These are phyloP conservation scores for Crucibulum laeve DNA, from an alignment of 768 basidiomycete species.

Conservation along the genomic window DNA sequence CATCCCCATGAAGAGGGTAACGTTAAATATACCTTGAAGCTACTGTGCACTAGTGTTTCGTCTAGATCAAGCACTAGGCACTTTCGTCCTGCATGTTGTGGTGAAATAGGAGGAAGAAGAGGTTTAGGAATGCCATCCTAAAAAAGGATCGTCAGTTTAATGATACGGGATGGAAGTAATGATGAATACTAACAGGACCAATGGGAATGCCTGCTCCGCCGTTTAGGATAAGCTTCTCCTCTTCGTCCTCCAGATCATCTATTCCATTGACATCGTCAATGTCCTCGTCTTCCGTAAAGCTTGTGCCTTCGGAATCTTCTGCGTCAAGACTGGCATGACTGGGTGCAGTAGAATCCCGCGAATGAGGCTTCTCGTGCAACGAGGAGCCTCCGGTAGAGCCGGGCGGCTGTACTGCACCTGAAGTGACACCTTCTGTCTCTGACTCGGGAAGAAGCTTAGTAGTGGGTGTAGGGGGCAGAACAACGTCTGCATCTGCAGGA, in stretches of 20 bases:
- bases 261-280: constrained; percentile 45
- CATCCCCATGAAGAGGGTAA: neutral
- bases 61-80: constrained; percentile 96
- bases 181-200: constrained; percentile 67
- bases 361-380: constrained; percentile 28
- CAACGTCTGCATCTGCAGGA: constrained; percentile 21
- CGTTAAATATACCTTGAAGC: constrained; percentile 77
- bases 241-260: constrained; percentile 81
- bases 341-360: constrained; percentile 30
- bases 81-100: constrained; percentile 83
- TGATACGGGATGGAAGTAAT: neutral
- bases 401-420: constrained; percentile 89
- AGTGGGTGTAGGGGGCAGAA: constrained; percentile 32
- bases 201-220: constrained; percentile 95
- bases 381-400: constrained; percentile 63
- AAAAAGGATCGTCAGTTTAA: constrained; percentile 3
- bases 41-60: constrained; percentile 95
- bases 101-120: constrained; percentile 78
- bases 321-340: constrained; percentile 40
- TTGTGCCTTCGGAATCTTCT: constrained; percentile 60
- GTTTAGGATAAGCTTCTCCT: constrained; percentile 81
- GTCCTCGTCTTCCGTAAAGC: constrained; percentile 67
- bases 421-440: constrained; percentile 85
- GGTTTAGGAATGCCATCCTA: constrained; percentile 88
- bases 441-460: constrained; percentile 43